These are phyloP conservation scores for Epithemia pelagica DNA, from an alignment of 108 stramenopile genomes.

Conservation along the genomic window DNA sequence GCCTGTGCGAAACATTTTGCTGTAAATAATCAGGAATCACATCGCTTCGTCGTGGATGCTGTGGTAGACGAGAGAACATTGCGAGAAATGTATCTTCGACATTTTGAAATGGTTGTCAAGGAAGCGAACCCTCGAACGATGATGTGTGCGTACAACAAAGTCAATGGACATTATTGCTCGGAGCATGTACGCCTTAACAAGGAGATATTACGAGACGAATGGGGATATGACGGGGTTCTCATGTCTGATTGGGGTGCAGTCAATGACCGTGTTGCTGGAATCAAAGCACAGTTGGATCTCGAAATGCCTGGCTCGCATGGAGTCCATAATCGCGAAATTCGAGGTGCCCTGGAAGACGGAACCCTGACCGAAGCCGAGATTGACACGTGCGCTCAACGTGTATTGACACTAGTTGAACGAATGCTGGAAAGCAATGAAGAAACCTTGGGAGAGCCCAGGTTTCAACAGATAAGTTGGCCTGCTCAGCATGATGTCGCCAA, in stretches of 20 bases:
- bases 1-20: conserved; percentile 65
- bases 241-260: conserved; percentile 75
- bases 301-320: conserved; percentile 65
- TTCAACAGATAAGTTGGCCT: background rate
- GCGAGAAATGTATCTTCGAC: conserved; percentile 53
- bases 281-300: conserved; percentile 53
- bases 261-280: conserved; percentile 29
- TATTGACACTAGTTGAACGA: conserved; percentile 12
- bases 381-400: conserved; percentile 20
- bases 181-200: conserved; percentile 34
- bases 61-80: conserved; percentile 56
- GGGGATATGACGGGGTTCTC: conserved; percentile 53
- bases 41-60: conserved; percentile 42
- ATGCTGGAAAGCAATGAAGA: background rate
- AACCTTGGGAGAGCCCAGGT: background rate
- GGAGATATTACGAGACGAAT: conserved; percentile 34
- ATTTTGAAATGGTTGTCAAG: conserved; percentile 39
- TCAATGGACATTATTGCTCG: conserved; percentile 58
- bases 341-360: conserved; percentile 15
- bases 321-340: conserved; percentile 14
- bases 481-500: conserved; percentile 33
- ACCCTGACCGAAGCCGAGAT: conserved; percentile 3
- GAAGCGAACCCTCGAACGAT: conserved; percentile 29
- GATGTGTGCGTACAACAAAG: conserved; percentile 50
- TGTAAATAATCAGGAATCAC: conserved; percentile 60